These are phyloP conservation scores for Licmophora abbreviata DNA, from an alignment of 108 stramenopile genomes.

Conservation along the genomic window DNA sequence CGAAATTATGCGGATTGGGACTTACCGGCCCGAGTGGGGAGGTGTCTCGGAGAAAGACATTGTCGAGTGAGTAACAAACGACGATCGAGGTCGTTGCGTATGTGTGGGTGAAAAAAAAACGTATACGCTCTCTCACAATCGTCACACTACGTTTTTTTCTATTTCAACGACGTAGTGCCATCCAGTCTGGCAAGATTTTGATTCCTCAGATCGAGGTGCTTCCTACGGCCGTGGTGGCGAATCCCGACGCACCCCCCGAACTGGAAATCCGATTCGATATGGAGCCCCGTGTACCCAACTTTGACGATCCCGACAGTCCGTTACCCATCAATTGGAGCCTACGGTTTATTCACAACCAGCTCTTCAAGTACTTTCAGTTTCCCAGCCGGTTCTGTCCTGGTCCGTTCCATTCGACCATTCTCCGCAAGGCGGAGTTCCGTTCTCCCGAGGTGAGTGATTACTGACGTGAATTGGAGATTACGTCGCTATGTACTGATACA, in stretches of 20 bases:
- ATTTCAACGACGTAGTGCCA: too few relatives aligned
- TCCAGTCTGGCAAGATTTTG: conserved; percentile 60
- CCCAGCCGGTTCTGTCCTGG: conserved; percentile 80
- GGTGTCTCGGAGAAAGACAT: conserved; percentile 59
- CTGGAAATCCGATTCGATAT: conserved; percentile 86
- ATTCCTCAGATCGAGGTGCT: conserved; percentile 83
- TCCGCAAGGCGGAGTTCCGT: conserved; percentile 82
- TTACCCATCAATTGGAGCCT: conserved; percentile 77
- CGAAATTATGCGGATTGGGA: conserved; percentile 83
- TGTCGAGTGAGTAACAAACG: conserved; percentile 38
- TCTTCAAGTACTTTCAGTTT: conserved; percentile 65
- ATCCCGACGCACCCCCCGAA: conserved; percentile 70
- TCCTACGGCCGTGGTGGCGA: conserved; percentile 79
- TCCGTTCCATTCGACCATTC: conserved; percentile 80
- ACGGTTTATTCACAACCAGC: conserved; percentile 82
- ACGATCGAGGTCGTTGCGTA: background rate
- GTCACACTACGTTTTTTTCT: too few relatives aligned
- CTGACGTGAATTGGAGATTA: background rate
- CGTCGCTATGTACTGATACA: background rate
- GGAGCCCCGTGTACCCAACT: conserved; percentile 49
- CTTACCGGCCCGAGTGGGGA: conserved; percentile 75
- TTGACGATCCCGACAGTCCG: conserved; percentile 32
- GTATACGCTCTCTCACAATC: too few relatives aligned
- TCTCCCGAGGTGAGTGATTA: conserved; percentile 30
- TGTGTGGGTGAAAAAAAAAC: too few relatives aligned